phyloP scores from a whole-genome alignment of 495 filamentous ascomycete genomes.

The Cudoniella acicularis region DNA sequence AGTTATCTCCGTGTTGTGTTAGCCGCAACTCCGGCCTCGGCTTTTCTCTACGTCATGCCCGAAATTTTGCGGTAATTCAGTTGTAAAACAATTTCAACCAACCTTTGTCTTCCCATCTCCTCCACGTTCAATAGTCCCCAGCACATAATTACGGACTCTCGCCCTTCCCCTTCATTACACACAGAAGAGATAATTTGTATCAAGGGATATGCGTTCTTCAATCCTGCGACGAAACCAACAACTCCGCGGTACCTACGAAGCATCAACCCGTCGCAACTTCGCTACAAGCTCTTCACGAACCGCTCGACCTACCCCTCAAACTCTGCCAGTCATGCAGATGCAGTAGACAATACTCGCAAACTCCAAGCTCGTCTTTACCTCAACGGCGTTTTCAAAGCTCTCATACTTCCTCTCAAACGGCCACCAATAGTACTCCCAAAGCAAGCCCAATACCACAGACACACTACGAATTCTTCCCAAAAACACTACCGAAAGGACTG shows the following conservation, averaged over 20 bases:
- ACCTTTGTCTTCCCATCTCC: background rate
- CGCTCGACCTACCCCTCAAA: background rate
- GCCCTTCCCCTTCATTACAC: background rate
- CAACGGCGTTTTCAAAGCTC: conserved; percentile 8
- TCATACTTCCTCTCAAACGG: background rate
- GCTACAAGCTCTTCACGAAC: conserved; percentile 2
- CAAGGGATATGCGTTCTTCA: conserved; percentile 17
- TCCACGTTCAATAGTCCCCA: background rate
- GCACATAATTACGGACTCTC: background rate
- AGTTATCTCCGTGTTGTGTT: too few relatives aligned
- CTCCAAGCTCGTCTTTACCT: background rate
- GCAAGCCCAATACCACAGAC: conserved; percentile 32
- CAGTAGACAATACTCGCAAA: background rate
- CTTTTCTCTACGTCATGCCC: conserved; percentile 2
- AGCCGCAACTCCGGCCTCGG: conserved; percentile 1
- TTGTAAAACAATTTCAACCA: background rate
- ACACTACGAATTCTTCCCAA: conserved; percentile 86
- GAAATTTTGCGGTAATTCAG: background rate
- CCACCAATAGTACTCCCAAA: background rate
- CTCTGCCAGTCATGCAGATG: conserved; percentile 7
- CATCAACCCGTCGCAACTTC: conserved; percentile 9
- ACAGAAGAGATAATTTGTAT: background rate
- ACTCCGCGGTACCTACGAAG: conserved; percentile 2
- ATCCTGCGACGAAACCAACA: conserved; percentile 8
- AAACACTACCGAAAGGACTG: conserved; percentile 72